Percentiles rank a stretch among this genome's conserved stretches.
Conservation (phyloP, 805 yeast genomes). For the Metschnikowia proteae region DNA sequence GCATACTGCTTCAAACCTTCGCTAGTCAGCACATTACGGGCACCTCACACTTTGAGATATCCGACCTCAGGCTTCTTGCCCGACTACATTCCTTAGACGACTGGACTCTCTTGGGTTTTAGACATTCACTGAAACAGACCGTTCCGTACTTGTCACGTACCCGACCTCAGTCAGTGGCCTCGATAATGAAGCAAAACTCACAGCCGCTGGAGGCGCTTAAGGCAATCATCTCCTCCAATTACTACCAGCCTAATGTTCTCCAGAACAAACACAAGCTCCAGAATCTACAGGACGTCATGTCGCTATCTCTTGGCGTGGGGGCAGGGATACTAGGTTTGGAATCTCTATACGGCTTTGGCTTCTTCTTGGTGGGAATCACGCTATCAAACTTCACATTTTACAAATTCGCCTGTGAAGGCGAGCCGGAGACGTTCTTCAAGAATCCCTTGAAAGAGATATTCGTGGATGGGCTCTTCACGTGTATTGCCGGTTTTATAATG, state of each 20-base stretch:
- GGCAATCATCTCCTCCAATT: not conserved
- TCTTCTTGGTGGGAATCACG: conserved; percentile 34
- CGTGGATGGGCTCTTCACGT: conserved; percentile 28
- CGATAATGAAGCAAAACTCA: not conserved
- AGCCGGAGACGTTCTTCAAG: conserved; percentile 22
- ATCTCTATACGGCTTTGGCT: conserved; percentile 31
- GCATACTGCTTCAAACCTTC: not conserved
- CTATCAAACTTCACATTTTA: conserved; percentile 29
- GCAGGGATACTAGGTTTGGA: conserved; percentile 40
- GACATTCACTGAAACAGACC: too few species aligned
- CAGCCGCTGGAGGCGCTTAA: conserved; percentile 2
- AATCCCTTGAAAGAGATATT: conserved; percentile 34
- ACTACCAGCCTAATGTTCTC: conserved; percentile 7
- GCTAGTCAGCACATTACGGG: not conserved
- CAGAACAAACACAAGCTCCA: conserved; percentile 18
- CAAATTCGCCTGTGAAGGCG: conserved; percentile 30
- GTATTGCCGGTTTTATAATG: conserved; percentile 41
- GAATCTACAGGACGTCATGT: conserved; percentile 35
- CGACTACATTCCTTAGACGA: too few species aligned
- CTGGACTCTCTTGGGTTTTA: too few species aligned
- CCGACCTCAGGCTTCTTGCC: too few species aligned
- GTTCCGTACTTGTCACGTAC: too few species aligned
- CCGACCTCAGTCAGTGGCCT: too few species aligned
- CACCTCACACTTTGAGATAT: not conserved
- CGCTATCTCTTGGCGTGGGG: conserved; percentile 37